Evolutionary conservation across 2,329 filamentous ascomycete genomes (phyloP).

Genomic region (Pestalotiopsis sp.): DNA sequence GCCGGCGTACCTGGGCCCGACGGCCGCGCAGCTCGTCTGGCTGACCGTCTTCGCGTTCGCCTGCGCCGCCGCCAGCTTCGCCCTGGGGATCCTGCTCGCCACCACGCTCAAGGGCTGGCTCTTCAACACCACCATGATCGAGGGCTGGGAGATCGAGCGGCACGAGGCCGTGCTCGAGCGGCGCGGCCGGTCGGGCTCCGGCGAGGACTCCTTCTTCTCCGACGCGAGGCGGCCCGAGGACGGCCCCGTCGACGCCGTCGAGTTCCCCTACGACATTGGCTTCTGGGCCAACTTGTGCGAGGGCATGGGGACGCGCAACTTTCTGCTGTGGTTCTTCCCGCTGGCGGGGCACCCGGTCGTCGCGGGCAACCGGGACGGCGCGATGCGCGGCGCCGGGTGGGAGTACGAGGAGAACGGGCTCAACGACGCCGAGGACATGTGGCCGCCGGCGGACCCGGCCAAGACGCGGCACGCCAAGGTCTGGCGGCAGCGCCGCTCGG

Average conservation of each 20-base stretch:
- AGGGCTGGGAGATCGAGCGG: slow-evolving; percentile 73
- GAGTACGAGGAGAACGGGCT: slow-evolving; percentile 77
- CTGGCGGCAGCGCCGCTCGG: slow-evolving; percentile 38
- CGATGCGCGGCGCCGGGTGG: slow-evolving; percentile 50
- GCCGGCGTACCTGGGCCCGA: slow-evolving; percentile 76
- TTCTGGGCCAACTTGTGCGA: slow-evolving; percentile 74
- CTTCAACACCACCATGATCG: slow-evolving; percentile 79
- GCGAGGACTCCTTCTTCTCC: slow-evolving; percentile 37
- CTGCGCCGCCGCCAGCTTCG: slow-evolving; percentile 62
- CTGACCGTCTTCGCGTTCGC: slow-evolving; percentile 63
- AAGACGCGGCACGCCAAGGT: slow-evolving; percentile 50
- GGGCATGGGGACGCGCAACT: slow-evolving; percentile 73
- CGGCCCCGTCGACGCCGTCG: slow-evolving; percentile 63
- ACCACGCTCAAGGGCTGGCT: slow-evolving; percentile 63
- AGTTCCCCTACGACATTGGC: slow-evolving; percentile 83
- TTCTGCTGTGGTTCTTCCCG: slow-evolving; percentile 71
- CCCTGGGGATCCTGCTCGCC: slow-evolving; percentile 66
- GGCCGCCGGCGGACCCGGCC: slow-evolving; percentile 67
- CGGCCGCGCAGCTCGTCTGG: slow-evolving; percentile 58
- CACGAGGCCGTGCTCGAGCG: slow-evolving; percentile 61
- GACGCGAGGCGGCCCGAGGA: slow-evolving; percentile 37
- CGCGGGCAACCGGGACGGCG: slow-evolving; percentile 28
- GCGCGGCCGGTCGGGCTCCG: slow-evolving; percentile 40
- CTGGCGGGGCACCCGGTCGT: slow-evolving; percentile 57
- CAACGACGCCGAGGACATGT: slow-evolving; percentile 64